Evolutionary conservation across 495 filamentous ascomycete species (phyloP).

Genomic region (Parachaetomium inaequale): DNA sequence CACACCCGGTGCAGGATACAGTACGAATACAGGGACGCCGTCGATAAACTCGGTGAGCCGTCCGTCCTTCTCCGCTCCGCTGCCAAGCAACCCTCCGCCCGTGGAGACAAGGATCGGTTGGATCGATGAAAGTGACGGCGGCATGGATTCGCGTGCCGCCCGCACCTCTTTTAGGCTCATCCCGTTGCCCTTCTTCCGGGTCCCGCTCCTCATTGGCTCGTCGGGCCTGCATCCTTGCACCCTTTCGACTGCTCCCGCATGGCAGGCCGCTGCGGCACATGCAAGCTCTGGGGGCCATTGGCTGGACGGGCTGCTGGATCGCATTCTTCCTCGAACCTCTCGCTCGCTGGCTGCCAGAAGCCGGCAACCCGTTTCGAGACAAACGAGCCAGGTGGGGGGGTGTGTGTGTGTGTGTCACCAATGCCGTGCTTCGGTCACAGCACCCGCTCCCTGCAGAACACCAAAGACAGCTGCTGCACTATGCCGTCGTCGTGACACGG

Average conservation of each 20-base stretch:
- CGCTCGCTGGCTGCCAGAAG: background rate
- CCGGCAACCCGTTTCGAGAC: background rate
- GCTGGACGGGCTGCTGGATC: background rate
- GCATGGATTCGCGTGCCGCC: slow-evolving; percentile 26
- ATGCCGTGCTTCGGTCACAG: background rate
- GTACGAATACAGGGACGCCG: background rate
- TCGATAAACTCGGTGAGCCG: background rate
- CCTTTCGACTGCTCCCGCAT: slow-evolving; percentile 23
- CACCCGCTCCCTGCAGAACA: background rate
- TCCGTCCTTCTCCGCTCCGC: slow-evolving; percentile 14
- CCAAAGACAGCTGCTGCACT: background rate
- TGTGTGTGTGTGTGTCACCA: background rate
- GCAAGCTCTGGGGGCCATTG: slow-evolving; percentile 8
- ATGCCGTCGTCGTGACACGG: too few species aligned
- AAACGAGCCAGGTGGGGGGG: background rate
- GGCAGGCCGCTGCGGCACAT: slow-evolving; percentile 13
- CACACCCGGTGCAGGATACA: background rate
- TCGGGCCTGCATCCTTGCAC: slow-evolving; percentile 21
- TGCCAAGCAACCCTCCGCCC: slow-evolving; percentile 7
- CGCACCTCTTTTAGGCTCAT: slow-evolving; percentile 33
- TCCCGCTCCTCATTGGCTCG: slow-evolving; percentile 16
- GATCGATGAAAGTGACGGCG: slow-evolving; percentile 21
- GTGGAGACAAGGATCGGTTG: slow-evolving; percentile 23
- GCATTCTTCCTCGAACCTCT: background rate
- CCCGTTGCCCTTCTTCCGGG: slow-evolving; percentile 31